These are phyloP conservation scores for Xylaria sp. DNA, from an alignment of 2,329 filamentous ascomycete genomes.

Conservation along the genomic window DNA sequence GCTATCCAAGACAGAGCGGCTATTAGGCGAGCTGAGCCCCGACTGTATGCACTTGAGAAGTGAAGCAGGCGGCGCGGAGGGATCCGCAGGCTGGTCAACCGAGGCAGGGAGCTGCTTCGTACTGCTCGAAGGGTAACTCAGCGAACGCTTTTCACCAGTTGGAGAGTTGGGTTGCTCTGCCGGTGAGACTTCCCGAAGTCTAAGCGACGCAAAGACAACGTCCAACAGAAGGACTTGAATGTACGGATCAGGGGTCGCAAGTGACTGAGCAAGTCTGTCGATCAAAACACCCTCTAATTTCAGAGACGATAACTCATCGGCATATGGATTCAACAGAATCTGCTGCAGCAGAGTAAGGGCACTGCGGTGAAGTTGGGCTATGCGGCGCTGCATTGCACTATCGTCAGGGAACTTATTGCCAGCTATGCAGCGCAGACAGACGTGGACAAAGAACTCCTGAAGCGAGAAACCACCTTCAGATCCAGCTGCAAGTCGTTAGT, in stretches of 20 bases:
- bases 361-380: slow-evolving; percentile 64
- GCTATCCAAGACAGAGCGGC: slow-evolving; percentile 75
- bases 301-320: slow-evolving; percentile 52
- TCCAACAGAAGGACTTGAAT: slow-evolving; percentile 75
- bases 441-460: slow-evolving; percentile 62
- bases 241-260: slow-evolving; percentile 58
- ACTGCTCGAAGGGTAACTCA: slow-evolving; percentile 39
- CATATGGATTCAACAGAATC: slow-evolving; percentile 60
- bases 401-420: slow-evolving; percentile 35
- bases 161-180: slow-evolving; percentile 41
- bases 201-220: slow-evolving; percentile 68
- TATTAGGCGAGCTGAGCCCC: slow-evolving; percentile 69
- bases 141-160: slow-evolving; percentile 42
- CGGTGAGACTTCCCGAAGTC: slow-evolving; percentile 48
- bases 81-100: slow-evolving; percentile 25
- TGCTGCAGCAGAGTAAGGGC: slow-evolving; percentile 66
- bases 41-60: slow-evolving; percentile 81
- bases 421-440: slow-evolving; percentile 59
- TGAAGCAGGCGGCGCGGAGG: slow-evolving; percentile 56
- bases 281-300: slow-evolving; percentile 68
- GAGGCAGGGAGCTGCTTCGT: slow-evolving; percentile 37
- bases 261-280: slow-evolving; percentile 57
- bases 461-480: slow-evolving; percentile 54
- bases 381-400: slow-evolving; percentile 41
- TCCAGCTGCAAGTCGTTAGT: slow-evolving; percentile 38